Evolutionary conservation across 352 stramenopile genomes (phyloP), one percentile per base, ranked within the genome.

Genomic region (Phytophthora europaea): DNA sequence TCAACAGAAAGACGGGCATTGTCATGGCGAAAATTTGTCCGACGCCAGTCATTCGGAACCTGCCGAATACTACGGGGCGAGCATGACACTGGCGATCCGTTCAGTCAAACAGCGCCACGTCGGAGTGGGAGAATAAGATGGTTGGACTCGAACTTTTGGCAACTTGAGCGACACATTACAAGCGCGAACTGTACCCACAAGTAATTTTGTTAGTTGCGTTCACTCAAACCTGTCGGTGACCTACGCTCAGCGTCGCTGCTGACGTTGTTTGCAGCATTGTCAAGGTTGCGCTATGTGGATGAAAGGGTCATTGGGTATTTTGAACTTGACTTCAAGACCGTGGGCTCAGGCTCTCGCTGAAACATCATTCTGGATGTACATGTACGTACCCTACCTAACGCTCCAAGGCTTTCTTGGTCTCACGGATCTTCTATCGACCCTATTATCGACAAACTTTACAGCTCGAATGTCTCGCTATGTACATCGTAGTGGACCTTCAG

Each of bases 401-500:
- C 36, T 45, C 38, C 38, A 45, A 10, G 33, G 18, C 15, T 50
- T 65, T 8, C 36, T 28, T 28, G 26, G 2, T 6, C 26, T 33
- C 26, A 51, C 20, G 18, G 8, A 54, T 54, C 43, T 36, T 65
- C 48, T 45, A n/a, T 55, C 43, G 18, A 51, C 38, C 23, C 22
- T 70, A 45, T 28, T 47, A 57, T 72, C 61, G 55, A 67, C 48
- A 68, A 20, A 12, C 6, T 56, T 43, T 80, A 84, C 2, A 84
- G 61, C 9, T 72, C 57, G 51, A 80, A 82, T 8, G 45, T 65
- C 66, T 87, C 78, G 23, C 65, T 66, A 65, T 87, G 81, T 22
- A 88, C 78, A 73, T 89, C 82, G 23, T 84, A 87, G 16, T 70
- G 64, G 13, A 89, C 59, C 16, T 79, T 72, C 15, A 85, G 34